Evolutionary conservation across 805 yeast genomes (phyloP).

Genomic region (Yarrowia sp.): DNA sequence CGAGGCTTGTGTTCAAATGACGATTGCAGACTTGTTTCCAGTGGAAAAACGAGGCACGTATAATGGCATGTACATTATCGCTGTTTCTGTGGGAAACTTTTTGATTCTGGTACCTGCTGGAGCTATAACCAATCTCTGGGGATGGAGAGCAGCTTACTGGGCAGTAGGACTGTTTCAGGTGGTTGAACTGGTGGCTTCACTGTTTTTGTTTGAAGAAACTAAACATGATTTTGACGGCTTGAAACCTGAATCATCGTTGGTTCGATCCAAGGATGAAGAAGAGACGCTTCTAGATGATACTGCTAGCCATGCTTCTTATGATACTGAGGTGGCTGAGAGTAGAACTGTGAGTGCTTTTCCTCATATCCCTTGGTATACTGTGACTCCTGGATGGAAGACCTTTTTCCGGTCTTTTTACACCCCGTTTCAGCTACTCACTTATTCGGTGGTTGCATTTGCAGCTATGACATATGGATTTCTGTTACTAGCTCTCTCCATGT

Average conservation of each 20-base stretch:
- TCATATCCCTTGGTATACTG: neutral
- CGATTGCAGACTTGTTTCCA: slow-evolving; percentile 34
- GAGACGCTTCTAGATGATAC: neutral
- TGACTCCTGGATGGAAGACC: slow-evolving; percentile 6
- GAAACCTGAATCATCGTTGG: too few species aligned
- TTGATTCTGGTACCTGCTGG: slow-evolving; percentile 34
- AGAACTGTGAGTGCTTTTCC: neutral
- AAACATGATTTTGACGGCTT: neutral
- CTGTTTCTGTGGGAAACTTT: slow-evolving; percentile 33
- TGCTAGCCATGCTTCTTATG: neutral
- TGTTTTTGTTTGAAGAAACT: slow-evolving; percentile 33
- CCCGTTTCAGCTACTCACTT: slow-evolving; percentile 10
- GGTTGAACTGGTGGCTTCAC: slow-evolving; percentile 23
- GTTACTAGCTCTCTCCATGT: slow-evolving; percentile 26
- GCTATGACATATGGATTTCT: slow-evolving; percentile 25
- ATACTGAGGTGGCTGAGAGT: neutral
- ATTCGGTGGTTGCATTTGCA: slow-evolving; percentile 25
- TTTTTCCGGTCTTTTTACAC: slow-evolving; percentile 15
- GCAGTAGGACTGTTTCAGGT: slow-evolving; percentile 31
- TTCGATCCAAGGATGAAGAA: neutral
- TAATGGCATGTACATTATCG: slow-evolving; percentile 33
- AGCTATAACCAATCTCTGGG: slow-evolving; percentile 31
- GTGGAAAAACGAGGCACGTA: slow-evolving; percentile 34
- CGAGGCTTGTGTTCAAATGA: slow-evolving; percentile 32
- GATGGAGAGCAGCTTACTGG: slow-evolving; percentile 35